These are phyloP conservation scores for Entonaema liquescens DNA, from an alignment of 495 filamentous ascomycete genomes.

Conservation along the genomic window DNA sequence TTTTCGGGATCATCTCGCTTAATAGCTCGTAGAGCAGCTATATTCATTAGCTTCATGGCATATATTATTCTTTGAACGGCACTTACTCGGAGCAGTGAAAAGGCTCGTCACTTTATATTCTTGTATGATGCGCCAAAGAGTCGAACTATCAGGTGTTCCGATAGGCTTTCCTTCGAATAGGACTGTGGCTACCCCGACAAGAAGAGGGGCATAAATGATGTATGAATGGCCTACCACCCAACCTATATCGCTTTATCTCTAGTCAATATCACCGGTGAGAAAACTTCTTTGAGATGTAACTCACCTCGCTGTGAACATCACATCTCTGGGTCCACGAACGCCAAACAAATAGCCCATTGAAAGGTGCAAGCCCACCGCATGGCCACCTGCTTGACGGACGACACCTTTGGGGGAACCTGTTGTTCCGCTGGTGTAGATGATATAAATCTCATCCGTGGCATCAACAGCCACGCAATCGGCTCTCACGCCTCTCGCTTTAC, in stretches of 20 bases:
- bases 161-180: conserved; percentile 93
- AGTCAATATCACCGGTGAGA: conserved; percentile 44
- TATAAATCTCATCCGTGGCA: conserved; percentile 81
- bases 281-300: conserved; percentile 17
- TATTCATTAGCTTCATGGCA: conserved; percentile 6
- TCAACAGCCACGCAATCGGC: conserved; percentile 78
- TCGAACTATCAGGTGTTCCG: conserved; percentile 85
- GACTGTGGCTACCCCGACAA: conserved; percentile 85
- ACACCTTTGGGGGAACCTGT: conserved; percentile 92
- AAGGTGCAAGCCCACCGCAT: conserved; percentile 84
- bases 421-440: conserved; percentile 88
- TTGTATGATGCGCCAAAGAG: conserved; percentile 87
- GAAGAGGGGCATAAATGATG: conserved; percentile 80
- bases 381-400: conserved; percentile 81
- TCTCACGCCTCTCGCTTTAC: conserved; percentile 67
- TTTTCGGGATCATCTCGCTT: conserved; percentile 84
- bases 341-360: conserved; percentile 82
- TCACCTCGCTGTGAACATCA: conserved; percentile 76
- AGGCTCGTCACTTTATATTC: conserved; percentile 85
- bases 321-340: conserved; percentile 80
- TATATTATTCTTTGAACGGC: conserved; percentile 24
- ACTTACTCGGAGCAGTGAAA: conserved; percentile 79
- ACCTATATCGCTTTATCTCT: conserved; percentile 69
- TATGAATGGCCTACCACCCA: conserved; percentile 89
- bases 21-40: conserved; percentile 80